phyloP scores from a whole-genome alignment of 176 grass and related monocot species.

The Paspalum notatum region DNA sequence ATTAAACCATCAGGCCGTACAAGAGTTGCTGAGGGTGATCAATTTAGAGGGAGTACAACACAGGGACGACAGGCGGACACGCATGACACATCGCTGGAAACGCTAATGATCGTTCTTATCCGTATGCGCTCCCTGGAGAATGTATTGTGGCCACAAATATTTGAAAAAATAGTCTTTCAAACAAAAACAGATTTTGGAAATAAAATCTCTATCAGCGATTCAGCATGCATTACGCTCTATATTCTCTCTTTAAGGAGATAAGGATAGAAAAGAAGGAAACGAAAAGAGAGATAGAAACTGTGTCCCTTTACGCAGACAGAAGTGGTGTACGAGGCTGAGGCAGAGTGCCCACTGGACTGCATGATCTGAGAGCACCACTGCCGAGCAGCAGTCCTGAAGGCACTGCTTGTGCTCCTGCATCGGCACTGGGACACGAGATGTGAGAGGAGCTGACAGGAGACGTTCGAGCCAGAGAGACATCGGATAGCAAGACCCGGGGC shows the following conservation, averaged over 20 bases:
- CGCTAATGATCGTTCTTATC: slow-evolving; percentile 23
- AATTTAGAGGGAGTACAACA: background rate
- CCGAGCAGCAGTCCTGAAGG: background rate
- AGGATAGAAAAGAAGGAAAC: background rate
- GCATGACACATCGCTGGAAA: background rate
- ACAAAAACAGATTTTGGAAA: too few species aligned
- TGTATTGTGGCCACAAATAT: slow-evolving; percentile 11
- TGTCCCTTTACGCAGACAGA: background rate
- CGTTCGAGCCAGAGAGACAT: too few species aligned
- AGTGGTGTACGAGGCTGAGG: slow-evolving; percentile 5
- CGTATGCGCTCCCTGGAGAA: background rate
- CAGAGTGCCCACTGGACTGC: background rate
- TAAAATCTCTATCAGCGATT: background rate
- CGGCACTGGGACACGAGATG: background rate
- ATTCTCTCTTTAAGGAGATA: background rate
- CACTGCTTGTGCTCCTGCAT: background rate
- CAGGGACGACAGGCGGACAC: background rate
- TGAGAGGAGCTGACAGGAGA: too few species aligned
- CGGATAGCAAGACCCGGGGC: too few species aligned
- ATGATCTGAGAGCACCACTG: background rate
- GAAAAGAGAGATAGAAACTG: background rate
- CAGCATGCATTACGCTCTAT: background rate
- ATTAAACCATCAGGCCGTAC: background rate
- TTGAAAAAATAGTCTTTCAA: too few species aligned
- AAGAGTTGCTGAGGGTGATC: background rate